A percentile compares a stretch with the other conserved stretches of the same genome.
These are phyloP conservation scores for Euphrasia confusa DNA, from an alignment of 257 asterid genomes.

Conservation along the genomic window DNA sequence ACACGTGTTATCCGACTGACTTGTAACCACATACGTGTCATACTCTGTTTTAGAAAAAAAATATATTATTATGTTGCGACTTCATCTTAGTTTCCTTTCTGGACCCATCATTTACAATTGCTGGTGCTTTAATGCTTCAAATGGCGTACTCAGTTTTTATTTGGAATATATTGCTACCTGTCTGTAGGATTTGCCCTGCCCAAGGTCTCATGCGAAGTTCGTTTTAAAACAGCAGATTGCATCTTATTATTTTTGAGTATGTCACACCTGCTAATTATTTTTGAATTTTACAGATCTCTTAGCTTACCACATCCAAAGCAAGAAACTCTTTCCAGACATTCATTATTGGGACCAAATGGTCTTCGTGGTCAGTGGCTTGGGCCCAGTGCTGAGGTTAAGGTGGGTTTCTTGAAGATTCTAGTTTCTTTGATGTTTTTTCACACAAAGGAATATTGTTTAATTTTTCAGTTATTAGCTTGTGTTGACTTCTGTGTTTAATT, in stretches of 20 bases:
- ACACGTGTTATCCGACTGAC: conserved; percentile 24
- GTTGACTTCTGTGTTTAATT: conserved; percentile 15
- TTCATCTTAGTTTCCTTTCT: conserved; percentile 16
- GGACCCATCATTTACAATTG: conserved; percentile 22
- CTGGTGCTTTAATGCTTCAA: conserved; percentile 23
- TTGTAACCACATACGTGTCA: conserved; percentile 20
- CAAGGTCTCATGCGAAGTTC: conserved; percentile 14
- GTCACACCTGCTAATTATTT: conserved; percentile 19
- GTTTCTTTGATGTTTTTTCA: conserved; percentile 11
- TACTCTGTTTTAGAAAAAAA: neutral
- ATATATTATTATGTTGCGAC: conserved; percentile 15
- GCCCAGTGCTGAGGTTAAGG: conserved; percentile 74
- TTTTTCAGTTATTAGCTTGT: conserved; percentile 4
- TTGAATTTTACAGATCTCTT: conserved; percentile 53
- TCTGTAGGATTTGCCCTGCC: conserved; percentile 17
- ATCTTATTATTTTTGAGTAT: conserved; percentile 19
- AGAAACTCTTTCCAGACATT: conserved; percentile 88
- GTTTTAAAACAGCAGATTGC: conserved; percentile 14
- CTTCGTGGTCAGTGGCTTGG: conserved; percentile 80
- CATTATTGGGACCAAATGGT: conserved; percentile 79
- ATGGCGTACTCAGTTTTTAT: conserved; percentile 21
- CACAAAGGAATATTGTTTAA: neutral
- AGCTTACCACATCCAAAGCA: conserved; percentile 75
- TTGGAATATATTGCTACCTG: conserved; percentile 10
- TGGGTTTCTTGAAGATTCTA: conserved; percentile 20